phyloP scores from a whole-genome alignment of 2,329 filamentous ascomycete genomes.

The Plenodomus lindquistii region DNA sequence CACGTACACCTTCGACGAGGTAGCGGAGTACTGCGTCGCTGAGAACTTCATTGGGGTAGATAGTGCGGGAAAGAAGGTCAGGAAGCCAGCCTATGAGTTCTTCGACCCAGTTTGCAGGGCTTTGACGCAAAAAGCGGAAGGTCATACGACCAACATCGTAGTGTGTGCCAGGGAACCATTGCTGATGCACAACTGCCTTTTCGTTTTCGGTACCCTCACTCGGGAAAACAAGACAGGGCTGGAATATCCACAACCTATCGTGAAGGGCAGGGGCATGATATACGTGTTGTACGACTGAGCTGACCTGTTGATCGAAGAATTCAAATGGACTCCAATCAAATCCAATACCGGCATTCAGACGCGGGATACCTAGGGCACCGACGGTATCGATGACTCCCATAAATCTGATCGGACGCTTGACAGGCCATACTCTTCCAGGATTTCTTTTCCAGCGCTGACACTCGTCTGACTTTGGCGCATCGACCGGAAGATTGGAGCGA shows the following conservation, averaged over 20 bases:
- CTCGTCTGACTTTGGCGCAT: conserved; percentile 30
- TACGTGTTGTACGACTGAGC: conserved; percentile 35
- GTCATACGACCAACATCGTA: conserved; percentile 43
- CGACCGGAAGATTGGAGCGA: conserved; percentile 29
- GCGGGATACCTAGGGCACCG: conserved; percentile 39
- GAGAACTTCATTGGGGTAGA: conserved; percentile 40
- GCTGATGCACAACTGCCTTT: conserved; percentile 26
- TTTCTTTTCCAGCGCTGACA: conserved; percentile 23
- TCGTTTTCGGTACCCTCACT: conserved; percentile 6
- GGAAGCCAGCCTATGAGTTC: conserved; percentile 30
- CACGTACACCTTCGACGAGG: conserved; percentile 32
- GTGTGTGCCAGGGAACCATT: conserved; percentile 45
- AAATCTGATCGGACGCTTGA: conserved; percentile 35
- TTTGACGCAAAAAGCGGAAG: conserved; percentile 39
- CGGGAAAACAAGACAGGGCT: conserved; percentile 19
- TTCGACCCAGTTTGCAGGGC: conserved; percentile 34
- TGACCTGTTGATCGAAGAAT: conserved; percentile 42
- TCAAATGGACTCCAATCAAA: conserved; percentile 43
- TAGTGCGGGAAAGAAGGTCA: conserved; percentile 27
- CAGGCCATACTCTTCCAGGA: conserved; percentile 30
- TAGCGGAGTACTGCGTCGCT: conserved; percentile 37
- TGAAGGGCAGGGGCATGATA: conserved; percentile 40
- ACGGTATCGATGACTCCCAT: conserved; percentile 43
- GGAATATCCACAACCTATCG: conserved; percentile 41
- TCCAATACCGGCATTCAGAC: conserved; percentile 40